phyloP scores from a whole-genome alignment of 108 stramenopile species.

The Stephanodiscus triporus region DNA sequence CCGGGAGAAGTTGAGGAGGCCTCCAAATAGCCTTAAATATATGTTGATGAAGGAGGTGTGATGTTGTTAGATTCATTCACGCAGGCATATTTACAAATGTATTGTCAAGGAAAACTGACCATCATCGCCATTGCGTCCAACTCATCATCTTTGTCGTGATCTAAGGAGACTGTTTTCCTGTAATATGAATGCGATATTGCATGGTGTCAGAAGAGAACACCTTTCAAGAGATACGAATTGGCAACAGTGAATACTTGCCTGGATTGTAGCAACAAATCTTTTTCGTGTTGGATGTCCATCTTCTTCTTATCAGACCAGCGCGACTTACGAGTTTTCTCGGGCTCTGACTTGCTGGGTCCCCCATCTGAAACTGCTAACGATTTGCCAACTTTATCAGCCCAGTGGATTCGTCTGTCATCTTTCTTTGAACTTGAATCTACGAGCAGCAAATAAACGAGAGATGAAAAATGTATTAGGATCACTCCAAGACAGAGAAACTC shows the following conservation, averaged over 20 bases:
- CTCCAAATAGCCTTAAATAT: conserved; percentile 43
- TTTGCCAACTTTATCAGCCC: conserved; percentile 80
- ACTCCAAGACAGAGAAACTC: not conserved
- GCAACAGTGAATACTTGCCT: conserved; percentile 55
- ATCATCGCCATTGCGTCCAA: conserved; percentile 56
- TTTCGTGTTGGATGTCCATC: conserved; percentile 73
- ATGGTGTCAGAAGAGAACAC: not conserved
- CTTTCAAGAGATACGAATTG: not conserved
- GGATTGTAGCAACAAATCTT: conserved; percentile 73
- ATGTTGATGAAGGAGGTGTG: not conserved
- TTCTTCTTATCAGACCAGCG: conserved; percentile 69
- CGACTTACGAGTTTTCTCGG: conserved; percentile 39
- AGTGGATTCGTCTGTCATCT: conserved; percentile 67
- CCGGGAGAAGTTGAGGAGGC: conserved; percentile 54
- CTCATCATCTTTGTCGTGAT: conserved; percentile 61
- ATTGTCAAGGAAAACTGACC: not conserved
- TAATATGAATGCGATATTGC: conserved; percentile 2
- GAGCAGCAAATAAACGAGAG: not conserved
- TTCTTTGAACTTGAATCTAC: conserved; percentile 26
- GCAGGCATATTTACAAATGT: not conserved
- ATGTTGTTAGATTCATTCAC: not conserved
- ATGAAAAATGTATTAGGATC: conserved; percentile 7
- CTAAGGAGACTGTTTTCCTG: conserved; percentile 60
- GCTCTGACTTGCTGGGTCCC: conserved; percentile 20
- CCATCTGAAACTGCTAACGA: conserved; percentile 47